phyloP scores from a whole-genome alignment of 1,284 basidiomycete genomes.

The Trichosporon faecale region DNA sequence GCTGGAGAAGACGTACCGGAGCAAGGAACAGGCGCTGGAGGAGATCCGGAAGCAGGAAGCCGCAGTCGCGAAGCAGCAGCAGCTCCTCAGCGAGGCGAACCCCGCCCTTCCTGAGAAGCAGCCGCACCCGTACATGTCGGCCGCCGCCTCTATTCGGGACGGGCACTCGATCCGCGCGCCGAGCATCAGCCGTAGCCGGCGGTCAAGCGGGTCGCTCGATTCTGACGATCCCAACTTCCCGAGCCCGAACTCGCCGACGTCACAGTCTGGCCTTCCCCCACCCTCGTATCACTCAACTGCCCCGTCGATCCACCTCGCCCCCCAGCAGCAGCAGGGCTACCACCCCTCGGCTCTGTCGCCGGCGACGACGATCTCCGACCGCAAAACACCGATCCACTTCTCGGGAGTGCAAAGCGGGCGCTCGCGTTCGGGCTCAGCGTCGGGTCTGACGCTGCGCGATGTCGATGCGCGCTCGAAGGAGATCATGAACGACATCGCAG shows the following conservation, averaged over 20 bases:
- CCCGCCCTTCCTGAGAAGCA: constrained; percentile 15
- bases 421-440: constrained; percentile 31
- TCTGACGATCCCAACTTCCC: background rate
- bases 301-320: background rate
- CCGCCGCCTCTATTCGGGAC: background rate
- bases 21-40: constrained; percentile 77
- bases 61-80: constrained; percentile 49
- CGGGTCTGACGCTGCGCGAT: constrained; percentile 15
- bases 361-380: background rate
- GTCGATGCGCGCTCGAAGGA: constrained; percentile 45
- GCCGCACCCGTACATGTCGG: constrained; percentile 26
- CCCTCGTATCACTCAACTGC: background rate
- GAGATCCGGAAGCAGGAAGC: constrained; percentile 49
- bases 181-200: constrained; percentile 5
- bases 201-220: constrained; percentile 3
- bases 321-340: constrained; percentile 2
- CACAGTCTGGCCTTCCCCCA: background rate
- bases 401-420: constrained; percentile 15
- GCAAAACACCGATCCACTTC: background rate
- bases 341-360: background rate
- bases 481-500: constrained; percentile 48
- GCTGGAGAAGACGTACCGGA: constrained; percentile 70
- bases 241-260: background rate
- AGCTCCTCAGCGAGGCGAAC: constrained; percentile 43
- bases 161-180: constrained; percentile 10